Percentiles rank a stretch among this genome's conserved stretches.
Conservation (phyloP, 2,329 filamentous ascomycete genomes). For the Fusarium brevicatenulatum region DNA sequence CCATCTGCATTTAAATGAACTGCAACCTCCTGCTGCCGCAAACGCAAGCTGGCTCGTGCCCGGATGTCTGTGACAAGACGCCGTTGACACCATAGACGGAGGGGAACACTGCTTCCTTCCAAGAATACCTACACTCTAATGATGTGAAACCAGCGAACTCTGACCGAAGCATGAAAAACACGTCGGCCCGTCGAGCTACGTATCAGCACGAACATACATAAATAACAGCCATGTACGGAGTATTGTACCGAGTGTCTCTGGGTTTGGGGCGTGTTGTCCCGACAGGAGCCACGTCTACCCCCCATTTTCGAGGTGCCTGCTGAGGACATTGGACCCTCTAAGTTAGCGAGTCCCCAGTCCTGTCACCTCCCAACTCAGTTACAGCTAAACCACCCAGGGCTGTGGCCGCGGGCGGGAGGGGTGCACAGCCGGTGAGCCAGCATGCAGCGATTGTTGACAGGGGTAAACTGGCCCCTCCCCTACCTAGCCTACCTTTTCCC, state of each 20-base stretch:
- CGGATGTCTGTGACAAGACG: not conserved
- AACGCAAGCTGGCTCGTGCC: conserved; percentile 12
- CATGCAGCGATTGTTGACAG: conserved; percentile 38
- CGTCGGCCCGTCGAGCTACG: conserved; percentile 18
- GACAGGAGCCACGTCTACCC: conserved; percentile 42
- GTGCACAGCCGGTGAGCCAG: conserved; percentile 41
- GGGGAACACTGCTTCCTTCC: conserved; percentile 7
- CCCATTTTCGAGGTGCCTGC: conserved; percentile 28
- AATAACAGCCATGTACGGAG: not conserved
- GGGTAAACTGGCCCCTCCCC: conserved; percentile 27
- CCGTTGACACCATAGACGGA: conserved; percentile 9
- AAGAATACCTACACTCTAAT: not conserved
- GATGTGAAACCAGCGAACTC: conserved; percentile 21
- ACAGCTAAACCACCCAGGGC: conserved; percentile 22
- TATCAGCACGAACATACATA: not conserved
- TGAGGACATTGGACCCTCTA: conserved; percentile 17
- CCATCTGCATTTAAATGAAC: conserved; percentile 15
- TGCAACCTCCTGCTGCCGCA: conserved; percentile 5
- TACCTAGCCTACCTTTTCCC: conserved; percentile 16
- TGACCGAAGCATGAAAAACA: conserved; percentile 19
- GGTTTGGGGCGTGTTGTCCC: conserved; percentile 37
- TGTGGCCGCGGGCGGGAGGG: conserved; percentile 34
- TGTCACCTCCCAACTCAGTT: conserved; percentile 15
- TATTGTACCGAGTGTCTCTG: not conserved
- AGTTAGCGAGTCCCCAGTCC: conserved; percentile 9